Evolutionary conservation across 1,139 yeast genomes (phyloP).

Genomic region (Yarrowia galli): DNA sequence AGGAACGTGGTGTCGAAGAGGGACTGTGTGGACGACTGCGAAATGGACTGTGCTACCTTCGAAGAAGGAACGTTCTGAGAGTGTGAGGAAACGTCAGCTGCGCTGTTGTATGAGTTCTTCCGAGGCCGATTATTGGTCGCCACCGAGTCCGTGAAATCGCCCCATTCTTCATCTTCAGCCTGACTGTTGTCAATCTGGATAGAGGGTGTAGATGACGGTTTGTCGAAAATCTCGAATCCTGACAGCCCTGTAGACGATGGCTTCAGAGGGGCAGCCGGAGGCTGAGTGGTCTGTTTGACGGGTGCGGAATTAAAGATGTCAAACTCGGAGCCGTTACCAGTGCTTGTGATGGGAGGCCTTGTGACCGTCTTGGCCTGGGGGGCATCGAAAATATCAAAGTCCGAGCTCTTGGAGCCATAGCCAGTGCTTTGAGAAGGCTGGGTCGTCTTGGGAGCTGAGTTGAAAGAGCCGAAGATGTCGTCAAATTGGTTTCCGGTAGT

Average conservation of each 20-base stretch:
- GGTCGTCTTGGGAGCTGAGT: neutral
- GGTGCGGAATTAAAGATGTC: neutral
- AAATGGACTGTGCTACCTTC: slow-evolving; percentile 10
- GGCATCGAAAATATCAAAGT: slow-evolving; percentile 7
- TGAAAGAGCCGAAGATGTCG: slow-evolving; percentile 4
- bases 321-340: neutral
- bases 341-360: neutral
- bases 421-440: neutral
- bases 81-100: neutral
- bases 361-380: neutral
- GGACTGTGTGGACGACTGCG: slow-evolving; percentile 18
- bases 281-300: neutral
- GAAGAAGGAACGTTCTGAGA: slow-evolving; percentile 3
- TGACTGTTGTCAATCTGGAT: neutral
- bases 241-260: neutral
- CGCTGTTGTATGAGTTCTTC: slow-evolving; percentile 24
- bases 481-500: slow-evolving; percentile 4
- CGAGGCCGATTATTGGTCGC: slow-evolving; percentile 3
- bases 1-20: slow-evolving; percentile 27
- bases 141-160: slow-evolving; percentile 27
- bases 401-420: neutral
- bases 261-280: neutral
- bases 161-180: slow-evolving; percentile 21
- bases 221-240: slow-evolving; percentile 18
- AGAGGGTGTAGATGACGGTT: slow-evolving; percentile 1